Conservation (phyloP, 1,284 basidiomycete species). For the Cerioporus squamosus region DNA sequence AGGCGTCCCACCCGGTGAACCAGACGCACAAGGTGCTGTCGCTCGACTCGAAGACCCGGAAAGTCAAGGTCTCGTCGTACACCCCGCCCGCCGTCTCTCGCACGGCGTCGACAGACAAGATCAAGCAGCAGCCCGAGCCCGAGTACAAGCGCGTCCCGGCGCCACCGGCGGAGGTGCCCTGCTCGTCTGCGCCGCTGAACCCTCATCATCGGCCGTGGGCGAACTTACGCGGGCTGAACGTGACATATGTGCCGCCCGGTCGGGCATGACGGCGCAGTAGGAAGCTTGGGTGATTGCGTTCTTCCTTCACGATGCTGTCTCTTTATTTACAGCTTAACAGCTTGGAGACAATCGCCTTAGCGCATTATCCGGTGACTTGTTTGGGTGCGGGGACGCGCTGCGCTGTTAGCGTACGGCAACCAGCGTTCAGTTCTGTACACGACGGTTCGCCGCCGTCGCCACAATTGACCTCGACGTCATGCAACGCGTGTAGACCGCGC, state of each 20-base stretch:
- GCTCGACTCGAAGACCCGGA: constrained; percentile 54
- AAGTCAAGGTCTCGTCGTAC: constrained; percentile 56
- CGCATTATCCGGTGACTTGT: no score
- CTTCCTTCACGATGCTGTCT: no score
- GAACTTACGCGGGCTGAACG: constrained; percentile 41
- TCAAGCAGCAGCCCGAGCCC: constrained; percentile 35
- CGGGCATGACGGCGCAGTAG: constrained; percentile 3
- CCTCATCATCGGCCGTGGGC: constrained; percentile 48
- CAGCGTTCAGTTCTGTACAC: no score
- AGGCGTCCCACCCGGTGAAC: constrained; percentile 32
- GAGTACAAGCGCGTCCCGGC: constrained; percentile 45
- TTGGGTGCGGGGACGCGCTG: no score
- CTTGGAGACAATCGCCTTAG: no score
- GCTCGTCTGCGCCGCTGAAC: constrained; percentile 26
- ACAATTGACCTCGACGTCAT: no score
- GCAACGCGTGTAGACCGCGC: no score
- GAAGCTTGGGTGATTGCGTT: background rate
- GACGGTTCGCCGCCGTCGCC: no score
- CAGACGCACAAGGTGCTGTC: constrained; percentile 65
- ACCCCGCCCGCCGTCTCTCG: constrained; percentile 41
- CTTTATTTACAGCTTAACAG: no score
- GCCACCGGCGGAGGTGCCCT: constrained; percentile 45
- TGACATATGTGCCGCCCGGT: constrained; percentile 44
- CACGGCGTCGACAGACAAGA: constrained; percentile 38
- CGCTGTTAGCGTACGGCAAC: no score